phyloP scores from a whole-genome alignment of 495 filamentous ascomycete genomes.

The Penicillium desertorum region DNA sequence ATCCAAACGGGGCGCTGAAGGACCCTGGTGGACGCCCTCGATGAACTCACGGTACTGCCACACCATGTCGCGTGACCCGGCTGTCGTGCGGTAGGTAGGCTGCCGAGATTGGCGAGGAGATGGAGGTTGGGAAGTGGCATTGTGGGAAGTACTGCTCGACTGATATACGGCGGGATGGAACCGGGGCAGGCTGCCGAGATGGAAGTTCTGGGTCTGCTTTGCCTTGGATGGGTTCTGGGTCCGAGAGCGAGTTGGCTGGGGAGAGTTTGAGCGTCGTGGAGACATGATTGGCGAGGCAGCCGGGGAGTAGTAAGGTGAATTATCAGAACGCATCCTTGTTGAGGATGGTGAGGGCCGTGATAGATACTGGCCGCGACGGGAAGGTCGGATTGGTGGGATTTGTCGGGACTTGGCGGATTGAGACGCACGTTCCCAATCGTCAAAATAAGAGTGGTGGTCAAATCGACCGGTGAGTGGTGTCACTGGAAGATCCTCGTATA shows the following conservation, averaged over 20 bases:
- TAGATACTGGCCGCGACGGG: slow-evolving; percentile 19
- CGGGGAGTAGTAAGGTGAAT: slow-evolving; percentile 39
- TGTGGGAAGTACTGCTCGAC: slow-evolving; percentile 24
- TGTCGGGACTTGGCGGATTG: slow-evolving; percentile 26
- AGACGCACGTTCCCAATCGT: slow-evolving; percentile 37
- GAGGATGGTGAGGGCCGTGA: slow-evolving; percentile 19
- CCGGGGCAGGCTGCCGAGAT: slow-evolving; percentile 45
- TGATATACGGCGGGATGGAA: slow-evolving; percentile 54
- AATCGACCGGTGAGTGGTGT: slow-evolving; percentile 48
- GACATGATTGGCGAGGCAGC: slow-evolving; percentile 41
- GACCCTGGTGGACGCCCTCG: slow-evolving; percentile 45
- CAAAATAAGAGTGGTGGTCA: slow-evolving; percentile 39
- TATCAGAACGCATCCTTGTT: slow-evolving; percentile 41
- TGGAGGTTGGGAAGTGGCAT: slow-evolving; percentile 24
- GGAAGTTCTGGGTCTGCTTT: slow-evolving; percentile 40
- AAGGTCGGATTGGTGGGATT: slow-evolving; percentile 10
- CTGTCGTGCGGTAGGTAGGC: slow-evolving; percentile 34
- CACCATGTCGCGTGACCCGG: slow-evolving; percentile 39
- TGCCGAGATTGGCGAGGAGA: slow-evolving; percentile 38
- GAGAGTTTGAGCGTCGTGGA: slow-evolving; percentile 36
- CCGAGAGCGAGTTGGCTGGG: slow-evolving; percentile 34
- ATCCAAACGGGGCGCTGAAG: slow-evolving; percentile 60
- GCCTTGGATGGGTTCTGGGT: slow-evolving; percentile 33
- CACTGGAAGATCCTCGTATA: slow-evolving; percentile 41
- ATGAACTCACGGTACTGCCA: slow-evolving; percentile 43